These are phyloP conservation scores for Myxozyma geophila DNA, from an alignment of 805 yeast genomes.

Conservation along the genomic window DNA sequence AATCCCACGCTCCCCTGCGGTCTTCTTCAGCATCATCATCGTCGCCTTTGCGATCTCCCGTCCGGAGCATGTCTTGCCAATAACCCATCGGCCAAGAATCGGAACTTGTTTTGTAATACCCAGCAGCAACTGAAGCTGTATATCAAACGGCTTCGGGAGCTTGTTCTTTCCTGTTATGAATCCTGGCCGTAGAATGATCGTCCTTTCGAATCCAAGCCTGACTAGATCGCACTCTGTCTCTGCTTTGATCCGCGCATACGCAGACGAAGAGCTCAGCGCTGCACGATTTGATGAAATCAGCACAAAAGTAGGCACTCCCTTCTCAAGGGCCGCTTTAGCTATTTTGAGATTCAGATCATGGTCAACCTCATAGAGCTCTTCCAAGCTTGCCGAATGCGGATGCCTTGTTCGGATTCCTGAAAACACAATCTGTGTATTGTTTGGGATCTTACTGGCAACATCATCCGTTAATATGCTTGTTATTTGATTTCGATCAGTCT, in stretches of 20 bases:
- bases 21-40: slow-evolving; percentile 2
- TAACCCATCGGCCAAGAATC: neutral
- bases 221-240: neutral
- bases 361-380: neutral
- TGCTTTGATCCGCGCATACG: neutral
- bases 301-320: neutral
- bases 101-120: neutral
- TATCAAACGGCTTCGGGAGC: neutral
- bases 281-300: neutral
- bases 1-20: neutral
- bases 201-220: neutral
- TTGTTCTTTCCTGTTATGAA: neutral
- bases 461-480: neutral
- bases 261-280: neutral
- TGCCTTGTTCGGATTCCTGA: neutral
- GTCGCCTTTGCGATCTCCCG: slow-evolving; percentile 1
- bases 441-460: neutral
- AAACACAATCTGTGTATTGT: neutral
- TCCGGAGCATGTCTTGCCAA: neutral
- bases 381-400: neutral
- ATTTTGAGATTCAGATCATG: neutral
- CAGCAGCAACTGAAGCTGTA: neutral
- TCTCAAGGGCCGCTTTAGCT: neutral
- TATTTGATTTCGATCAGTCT: neutral
- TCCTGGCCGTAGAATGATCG: neutral